A percentile compares a stretch with the other conserved stretches of the same genome.
phyloP scores from a whole-genome alignment of 371 early-diverging fungal genomes.

The Apophysomyces ossiformis region DNA sequence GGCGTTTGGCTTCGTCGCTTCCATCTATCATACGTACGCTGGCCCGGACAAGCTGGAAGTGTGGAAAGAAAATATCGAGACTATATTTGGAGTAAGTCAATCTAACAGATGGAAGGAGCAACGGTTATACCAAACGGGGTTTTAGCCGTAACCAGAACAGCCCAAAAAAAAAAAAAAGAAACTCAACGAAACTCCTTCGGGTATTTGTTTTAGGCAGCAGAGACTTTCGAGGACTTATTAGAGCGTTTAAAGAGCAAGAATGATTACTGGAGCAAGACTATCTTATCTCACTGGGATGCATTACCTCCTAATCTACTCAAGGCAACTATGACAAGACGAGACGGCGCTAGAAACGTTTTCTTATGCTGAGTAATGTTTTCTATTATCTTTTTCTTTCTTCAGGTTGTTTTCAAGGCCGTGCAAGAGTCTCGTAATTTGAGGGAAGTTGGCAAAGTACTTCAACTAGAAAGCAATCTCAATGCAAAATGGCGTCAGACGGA shows the following conservation, averaged over 20 bases:
- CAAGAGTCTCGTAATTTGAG: constrained; percentile 11
- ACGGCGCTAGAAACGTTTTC: neutral
- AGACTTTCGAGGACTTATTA: constrained; percentile 30
- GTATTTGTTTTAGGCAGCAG: constrained; percentile 21
- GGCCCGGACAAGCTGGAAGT: constrained; percentile 61
- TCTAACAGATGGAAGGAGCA: neutral
- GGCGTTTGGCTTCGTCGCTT: constrained; percentile 51
- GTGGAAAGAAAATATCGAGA: constrained; percentile 55
- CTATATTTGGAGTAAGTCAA: constrained; percentile 53
- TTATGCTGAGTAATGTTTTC: neutral
- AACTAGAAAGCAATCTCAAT: constrained; percentile 35
- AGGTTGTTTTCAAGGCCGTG: constrained; percentile 36
- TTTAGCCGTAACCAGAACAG: neutral
- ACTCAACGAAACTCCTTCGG: neutral
- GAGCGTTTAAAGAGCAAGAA: constrained; percentile 19
- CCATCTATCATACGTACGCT: constrained; percentile 54
- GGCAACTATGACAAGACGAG: constrained; percentile 12
- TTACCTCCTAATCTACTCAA: constrained; percentile 38
- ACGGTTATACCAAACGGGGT: neutral
- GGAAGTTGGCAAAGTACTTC: constrained; percentile 27
- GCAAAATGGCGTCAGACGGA: constrained; percentile 42
- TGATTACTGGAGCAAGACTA: constrained; percentile 36
- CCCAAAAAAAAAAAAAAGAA: too few species aligned
- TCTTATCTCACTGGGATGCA: constrained; percentile 35
- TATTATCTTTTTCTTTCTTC: neutral